Evolutionary conservation across 805 yeast genomes (phyloP).

Genomic region (Teunomyces atbi): DNA sequence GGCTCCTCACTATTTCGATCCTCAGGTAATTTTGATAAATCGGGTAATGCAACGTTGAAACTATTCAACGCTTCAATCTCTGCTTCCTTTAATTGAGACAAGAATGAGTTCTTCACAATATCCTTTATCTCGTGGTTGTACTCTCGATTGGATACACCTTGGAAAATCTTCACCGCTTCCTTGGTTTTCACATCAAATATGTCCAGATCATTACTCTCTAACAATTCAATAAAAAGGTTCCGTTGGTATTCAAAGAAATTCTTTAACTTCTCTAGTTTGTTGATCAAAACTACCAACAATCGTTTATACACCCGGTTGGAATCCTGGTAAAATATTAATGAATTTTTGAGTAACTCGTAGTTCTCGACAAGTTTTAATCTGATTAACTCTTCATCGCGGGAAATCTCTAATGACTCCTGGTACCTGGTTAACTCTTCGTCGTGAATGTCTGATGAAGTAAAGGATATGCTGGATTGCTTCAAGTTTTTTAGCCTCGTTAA

Average conservation of each 20-base stretch:
- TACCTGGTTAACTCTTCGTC: slow-evolving; percentile 29
- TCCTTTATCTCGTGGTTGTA: slow-evolving; percentile 30
- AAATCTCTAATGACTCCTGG: slow-evolving; percentile 17
- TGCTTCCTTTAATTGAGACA: slow-evolving; percentile 7
- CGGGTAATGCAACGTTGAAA: neutral
- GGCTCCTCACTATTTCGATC: neutral
- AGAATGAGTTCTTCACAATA: slow-evolving; percentile 17
- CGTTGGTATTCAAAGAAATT: slow-evolving; percentile 39
- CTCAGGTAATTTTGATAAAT: neutral
- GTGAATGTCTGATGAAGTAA: slow-evolving; percentile 17
- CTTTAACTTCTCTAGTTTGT: slow-evolving; percentile 38
- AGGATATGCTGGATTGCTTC: slow-evolving; percentile 23
- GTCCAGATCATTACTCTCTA: slow-evolving; percentile 15
- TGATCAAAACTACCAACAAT: slow-evolving; percentile 26
- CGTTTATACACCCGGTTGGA: slow-evolving; percentile 34
- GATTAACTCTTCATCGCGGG: slow-evolving; percentile 34
- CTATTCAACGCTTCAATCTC: neutral
- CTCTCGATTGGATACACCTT: slow-evolving; percentile 28
- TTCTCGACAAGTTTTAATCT: slow-evolving; percentile 28
- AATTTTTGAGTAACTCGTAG: slow-evolving; percentile 32
- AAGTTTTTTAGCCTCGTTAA: slow-evolving; percentile 24
- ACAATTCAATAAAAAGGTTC: slow-evolving; percentile 21
- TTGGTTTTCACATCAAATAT: slow-evolving; percentile 20
- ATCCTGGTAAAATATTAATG: slow-evolving; percentile 35
- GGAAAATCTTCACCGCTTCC: slow-evolving; percentile 26